Evolutionary conservation across 352 stramenopile genomes (phyloP).

Genomic region (Aphanomyces stellatus): DNA sequence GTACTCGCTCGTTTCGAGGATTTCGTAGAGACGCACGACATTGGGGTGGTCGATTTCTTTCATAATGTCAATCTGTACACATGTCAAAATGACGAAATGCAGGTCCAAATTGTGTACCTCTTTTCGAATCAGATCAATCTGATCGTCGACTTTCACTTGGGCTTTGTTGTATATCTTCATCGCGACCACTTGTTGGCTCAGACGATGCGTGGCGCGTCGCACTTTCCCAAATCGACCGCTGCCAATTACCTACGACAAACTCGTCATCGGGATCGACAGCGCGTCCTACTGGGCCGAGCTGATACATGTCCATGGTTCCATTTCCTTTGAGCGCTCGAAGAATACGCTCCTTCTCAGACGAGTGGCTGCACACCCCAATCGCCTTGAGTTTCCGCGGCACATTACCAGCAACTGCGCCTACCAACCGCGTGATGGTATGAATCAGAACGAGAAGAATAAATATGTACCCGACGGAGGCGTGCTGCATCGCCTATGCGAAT

Average conservation of each 20-base stretch:
- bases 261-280: background rate
- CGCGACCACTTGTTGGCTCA: slow-evolving; percentile 8
- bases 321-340: background rate
- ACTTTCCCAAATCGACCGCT: slow-evolving; percentile 4
- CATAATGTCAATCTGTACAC: slow-evolving; percentile 94
- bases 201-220: background rate
- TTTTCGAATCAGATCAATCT: slow-evolving; percentile 12
- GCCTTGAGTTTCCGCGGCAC: background rate
- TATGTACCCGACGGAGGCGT: too few relatives aligned
- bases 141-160: background rate
- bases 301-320: slow-evolving; percentile 9
- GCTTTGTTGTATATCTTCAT: slow-evolving; percentile 18
- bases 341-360: background rate
- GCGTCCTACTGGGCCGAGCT: slow-evolving; percentile 12
- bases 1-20: slow-evolving; percentile 91
- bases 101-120: background rate
- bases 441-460: too few relatives aligned
- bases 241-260: background rate
- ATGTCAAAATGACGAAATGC: background rate
- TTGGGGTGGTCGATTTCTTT: slow-evolving; percentile 92
- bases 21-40: slow-evolving; percentile 94
- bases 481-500: too few relatives aligned
- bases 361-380: too few relatives aligned
- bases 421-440: too few relatives aligned
- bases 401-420: too few relatives aligned